phyloP scores from a whole-genome alignment of 257 asterid genomes.

The Solanum sitiens region DNA sequence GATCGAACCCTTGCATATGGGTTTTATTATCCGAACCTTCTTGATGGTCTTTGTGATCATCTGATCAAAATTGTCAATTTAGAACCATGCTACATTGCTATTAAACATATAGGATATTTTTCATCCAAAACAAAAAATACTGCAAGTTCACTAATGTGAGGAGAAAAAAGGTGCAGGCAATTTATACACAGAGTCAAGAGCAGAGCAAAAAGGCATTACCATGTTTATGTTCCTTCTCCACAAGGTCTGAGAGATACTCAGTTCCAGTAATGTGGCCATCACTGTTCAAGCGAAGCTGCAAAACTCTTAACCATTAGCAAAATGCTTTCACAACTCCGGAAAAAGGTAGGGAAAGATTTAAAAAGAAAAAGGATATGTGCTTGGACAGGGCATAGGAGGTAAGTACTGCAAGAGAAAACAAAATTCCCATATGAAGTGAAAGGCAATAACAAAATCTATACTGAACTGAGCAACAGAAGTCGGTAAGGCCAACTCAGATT shows the following conservation, averaged over 20 bases:
- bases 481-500: background rate
- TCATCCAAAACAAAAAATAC: background rate
- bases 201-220: constrained; percentile 38
- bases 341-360: background rate
- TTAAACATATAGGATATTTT: background rate
- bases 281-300: constrained; percentile 81
- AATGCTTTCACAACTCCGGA: background rate
- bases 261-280: constrained; percentile 80
- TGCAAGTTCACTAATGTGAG: background rate
- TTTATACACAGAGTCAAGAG: background rate
- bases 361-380: background rate
- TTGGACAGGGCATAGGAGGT: background rate
- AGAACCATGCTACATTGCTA: background rate
- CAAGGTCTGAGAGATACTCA: constrained; percentile 87
- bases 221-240: constrained; percentile 87
- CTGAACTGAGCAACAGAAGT: background rate
- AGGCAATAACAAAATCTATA: background rate
- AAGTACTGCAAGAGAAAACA: background rate
- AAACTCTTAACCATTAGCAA: constrained; percentile 15
- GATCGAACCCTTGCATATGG: constrained; percentile 62
- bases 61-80: constrained; percentile 26
- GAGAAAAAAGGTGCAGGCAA: background rate
- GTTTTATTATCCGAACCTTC: constrained; percentile 49
- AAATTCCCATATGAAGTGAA: background rate
- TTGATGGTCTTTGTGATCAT: constrained; percentile 61